These are phyloP conservation scores for Plectosphaerella sp. DNA, from an alignment of 2,329 filamentous ascomycete genomes.

Conservation along the genomic window DNA sequence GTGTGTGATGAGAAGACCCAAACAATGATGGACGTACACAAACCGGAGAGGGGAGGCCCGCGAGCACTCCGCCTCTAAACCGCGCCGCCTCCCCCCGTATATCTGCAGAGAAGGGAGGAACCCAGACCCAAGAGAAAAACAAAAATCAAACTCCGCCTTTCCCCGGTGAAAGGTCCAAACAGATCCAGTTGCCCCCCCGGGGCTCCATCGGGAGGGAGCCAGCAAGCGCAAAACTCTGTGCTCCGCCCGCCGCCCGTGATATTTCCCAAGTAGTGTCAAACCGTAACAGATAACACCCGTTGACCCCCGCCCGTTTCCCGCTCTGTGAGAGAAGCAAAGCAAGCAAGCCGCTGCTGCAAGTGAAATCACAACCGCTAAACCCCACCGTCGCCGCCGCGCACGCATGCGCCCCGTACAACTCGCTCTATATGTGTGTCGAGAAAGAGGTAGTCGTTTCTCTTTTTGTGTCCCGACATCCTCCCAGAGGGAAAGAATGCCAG, in stretches of 20 bases:
- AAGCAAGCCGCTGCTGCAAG: constrained; percentile 15
- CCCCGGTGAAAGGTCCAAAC: constrained; percentile 11
- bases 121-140: constrained; percentile 8
- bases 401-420: constrained; percentile 15
- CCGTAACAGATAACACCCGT: constrained; percentile 31
- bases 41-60: not conserved
- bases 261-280: constrained; percentile 21
- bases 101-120: not conserved
- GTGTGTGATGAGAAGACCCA: no score
- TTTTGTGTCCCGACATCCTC: not conserved
- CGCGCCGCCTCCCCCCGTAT: not conserved
- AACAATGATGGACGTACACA: not conserved
- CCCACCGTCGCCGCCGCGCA: not conserved
- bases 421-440: constrained; percentile 44
- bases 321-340: no score
- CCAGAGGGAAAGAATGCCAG: not conserved
- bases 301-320: constrained; percentile 15
- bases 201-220: constrained; percentile 9
- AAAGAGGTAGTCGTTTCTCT: constrained; percentile 38
- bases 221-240: constrained; percentile 22
- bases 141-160: constrained; percentile 32
- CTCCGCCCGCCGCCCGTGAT: constrained; percentile 23
- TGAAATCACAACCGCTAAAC: not conserved
- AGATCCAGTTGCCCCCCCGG: constrained; percentile 19
- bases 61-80: not conserved